Evolutionary conservation across 345 rosid species (phyloP).

Genomic region (Salix purpurea): DNA sequence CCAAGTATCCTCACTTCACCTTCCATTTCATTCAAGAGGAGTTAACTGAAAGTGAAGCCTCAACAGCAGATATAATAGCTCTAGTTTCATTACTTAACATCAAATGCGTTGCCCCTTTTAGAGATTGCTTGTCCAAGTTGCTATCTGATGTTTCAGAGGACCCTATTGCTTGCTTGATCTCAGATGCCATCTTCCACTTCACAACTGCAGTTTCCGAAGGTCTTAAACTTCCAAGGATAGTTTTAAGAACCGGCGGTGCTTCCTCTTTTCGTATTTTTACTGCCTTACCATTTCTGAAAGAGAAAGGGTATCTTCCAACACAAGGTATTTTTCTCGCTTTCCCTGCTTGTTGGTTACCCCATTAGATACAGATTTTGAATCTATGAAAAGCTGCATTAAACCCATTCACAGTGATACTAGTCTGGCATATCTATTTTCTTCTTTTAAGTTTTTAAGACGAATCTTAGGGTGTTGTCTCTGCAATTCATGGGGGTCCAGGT

Average conservation of each 20-base stretch:
- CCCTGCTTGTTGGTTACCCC: background rate
- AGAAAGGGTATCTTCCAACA: conserved; percentile 32
- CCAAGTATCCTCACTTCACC: conserved; percentile 22
- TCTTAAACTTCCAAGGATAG: conserved; percentile 25
- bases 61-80: conserved; percentile 10
- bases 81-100: conserved; percentile 10
- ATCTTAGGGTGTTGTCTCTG: too few species aligned
- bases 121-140: conserved; percentile 20
- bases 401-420: too few species aligned
- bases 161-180: conserved; percentile 31
- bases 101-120: conserved; percentile 14
- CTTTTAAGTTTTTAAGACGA: too few species aligned
- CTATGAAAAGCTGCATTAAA: too few species aligned
- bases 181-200: conserved; percentile 29
- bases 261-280: conserved; percentile 28
- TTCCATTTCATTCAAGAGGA: conserved; percentile 24
- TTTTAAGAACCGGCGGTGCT: conserved; percentile 31
- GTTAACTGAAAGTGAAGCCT: conserved; percentile 14
- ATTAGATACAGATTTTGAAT: too few species aligned
- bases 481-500: too few species aligned
- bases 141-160: conserved; percentile 16
- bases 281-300: conserved; percentile 27
- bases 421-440: too few species aligned
- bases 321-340: conserved; percentile 13
- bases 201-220: conserved; percentile 26